A percentile compares a stretch with the other conserved stretches of the same genome.
Conservation (phyloP, 805 yeast genomes). For the Myxozyma kluyveri region DNA sequence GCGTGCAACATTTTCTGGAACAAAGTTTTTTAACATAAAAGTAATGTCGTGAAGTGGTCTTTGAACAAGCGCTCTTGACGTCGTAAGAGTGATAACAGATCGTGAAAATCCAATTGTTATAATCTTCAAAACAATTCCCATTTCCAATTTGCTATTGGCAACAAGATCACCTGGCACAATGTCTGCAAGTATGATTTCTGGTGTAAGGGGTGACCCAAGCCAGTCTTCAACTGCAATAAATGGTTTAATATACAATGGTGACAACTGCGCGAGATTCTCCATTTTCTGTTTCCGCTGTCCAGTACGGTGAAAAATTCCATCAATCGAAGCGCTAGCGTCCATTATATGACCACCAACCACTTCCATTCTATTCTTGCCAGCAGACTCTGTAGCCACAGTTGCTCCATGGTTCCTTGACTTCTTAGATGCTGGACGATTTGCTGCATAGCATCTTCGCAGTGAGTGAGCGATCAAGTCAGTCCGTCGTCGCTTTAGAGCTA, state of each 20-base stretch:
- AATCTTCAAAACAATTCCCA: constrained; percentile 7
- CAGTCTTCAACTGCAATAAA: constrained; percentile 2
- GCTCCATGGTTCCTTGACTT: no score
- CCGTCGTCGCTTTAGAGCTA: no score
- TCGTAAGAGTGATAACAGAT: constrained; percentile 6
- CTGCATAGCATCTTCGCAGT: no score
- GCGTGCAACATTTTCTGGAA: constrained; percentile 9
- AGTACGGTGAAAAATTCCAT: constrained; percentile 9
- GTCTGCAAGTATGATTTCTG: not conserved
- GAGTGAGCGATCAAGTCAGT: no score
- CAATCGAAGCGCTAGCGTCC: not conserved
- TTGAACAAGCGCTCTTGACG: constrained; percentile 1
- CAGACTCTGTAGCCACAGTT: no score
- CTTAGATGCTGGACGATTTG: no score
- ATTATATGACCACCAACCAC: no score
- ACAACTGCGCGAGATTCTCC: constrained; percentile 7
- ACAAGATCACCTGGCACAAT: constrained; percentile 10
- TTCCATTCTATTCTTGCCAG: no score
- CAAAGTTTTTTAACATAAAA: constrained; percentile 10
- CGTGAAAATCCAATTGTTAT: not conserved
- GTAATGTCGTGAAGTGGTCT: not conserved
- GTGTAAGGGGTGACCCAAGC: not conserved
- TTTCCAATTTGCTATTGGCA: not conserved
- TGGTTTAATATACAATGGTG: constrained; percentile 4
- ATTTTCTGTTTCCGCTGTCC: constrained; percentile 10